A percentile compares a stretch with the other conserved stretches of the same genome.
phyloP scores from a whole-genome alignment of 139 green algal genomes.

The Micractinium conductrix region DNA sequence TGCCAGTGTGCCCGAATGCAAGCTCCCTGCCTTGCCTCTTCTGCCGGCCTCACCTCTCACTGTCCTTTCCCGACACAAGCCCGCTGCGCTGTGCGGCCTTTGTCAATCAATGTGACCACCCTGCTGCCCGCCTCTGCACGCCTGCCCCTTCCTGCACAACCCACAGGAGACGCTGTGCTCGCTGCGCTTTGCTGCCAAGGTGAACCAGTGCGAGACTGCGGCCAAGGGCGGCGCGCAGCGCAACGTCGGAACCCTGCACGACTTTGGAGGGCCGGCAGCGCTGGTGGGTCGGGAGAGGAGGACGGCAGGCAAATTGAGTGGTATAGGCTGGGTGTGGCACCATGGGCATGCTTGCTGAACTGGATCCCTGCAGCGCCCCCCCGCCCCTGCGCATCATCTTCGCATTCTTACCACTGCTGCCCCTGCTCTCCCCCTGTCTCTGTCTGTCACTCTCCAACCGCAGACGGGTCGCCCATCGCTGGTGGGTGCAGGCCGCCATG shows the following conservation, averaged over 20 bases:
- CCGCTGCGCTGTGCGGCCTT: no score
- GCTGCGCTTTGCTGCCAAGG: constrained; percentile 90
- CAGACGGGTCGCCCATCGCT: constrained; percentile 32
- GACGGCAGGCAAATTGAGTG: neutral
- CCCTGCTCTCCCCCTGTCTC: neutral
- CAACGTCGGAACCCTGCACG: constrained; percentile 10
- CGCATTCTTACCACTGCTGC: no score
- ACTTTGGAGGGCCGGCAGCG: neutral
- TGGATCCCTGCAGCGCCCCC: neutral
- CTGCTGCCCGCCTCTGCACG: neutral
- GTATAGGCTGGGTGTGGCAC: neutral
- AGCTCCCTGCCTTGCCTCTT: no score
- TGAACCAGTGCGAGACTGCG: constrained; percentile 84
- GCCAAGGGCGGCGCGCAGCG: constrained; percentile 74
- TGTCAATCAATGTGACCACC: no score
- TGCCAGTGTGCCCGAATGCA: no score
- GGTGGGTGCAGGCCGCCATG: no score
- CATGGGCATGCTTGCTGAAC: neutral
- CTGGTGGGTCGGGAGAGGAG: neutral
- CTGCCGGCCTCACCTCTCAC: no score
- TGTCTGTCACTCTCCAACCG: neutral
- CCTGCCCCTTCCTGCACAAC: neutral
- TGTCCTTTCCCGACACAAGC: no score
- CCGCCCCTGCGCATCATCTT: neutral
- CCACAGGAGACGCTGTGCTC: constrained; percentile 84